Percentiles rank a stretch among this genome's conserved stretches.
These are phyloP conservation scores for Salix suchowensis DNA, from an alignment of 345 rosid species.

Conservation along the genomic window DNA sequence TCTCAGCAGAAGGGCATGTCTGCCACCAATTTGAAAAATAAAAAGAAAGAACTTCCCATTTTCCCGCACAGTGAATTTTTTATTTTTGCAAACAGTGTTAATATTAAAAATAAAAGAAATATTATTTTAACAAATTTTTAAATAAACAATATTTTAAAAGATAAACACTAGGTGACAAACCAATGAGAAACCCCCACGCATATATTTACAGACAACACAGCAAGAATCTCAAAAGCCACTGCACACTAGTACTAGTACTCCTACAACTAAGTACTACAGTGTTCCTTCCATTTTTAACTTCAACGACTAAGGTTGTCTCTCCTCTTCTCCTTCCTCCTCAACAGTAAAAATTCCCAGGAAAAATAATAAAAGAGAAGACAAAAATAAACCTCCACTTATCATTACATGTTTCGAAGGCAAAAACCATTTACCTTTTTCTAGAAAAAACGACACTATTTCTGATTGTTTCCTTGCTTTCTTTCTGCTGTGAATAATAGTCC, in stretches of 20 bases:
- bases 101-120: too few species aligned
- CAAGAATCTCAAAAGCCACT: constrained; percentile 4
- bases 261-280: background rate
- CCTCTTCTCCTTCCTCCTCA: background rate
- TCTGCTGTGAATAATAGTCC: background rate
- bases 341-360: background rate
- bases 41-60: constrained; percentile 15
- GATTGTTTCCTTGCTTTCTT: background rate
- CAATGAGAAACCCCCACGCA: constrained; percentile 30
- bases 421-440: background rate
- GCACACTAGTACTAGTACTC: background rate
- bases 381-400: background rate
- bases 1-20: background rate
- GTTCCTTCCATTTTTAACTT: background rate
- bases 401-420: background rate
- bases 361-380: too few species aligned
- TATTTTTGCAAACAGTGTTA: too few species aligned
- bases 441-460: background rate
- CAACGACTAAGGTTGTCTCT: background rate
- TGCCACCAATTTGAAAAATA: constrained; percentile 8
- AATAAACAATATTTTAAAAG: too few species aligned
- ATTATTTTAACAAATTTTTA: too few species aligned
- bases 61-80: constrained; percentile 19
- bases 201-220: constrained; percentile 1
- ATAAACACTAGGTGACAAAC: constrained; percentile 21